Conservation (phyloP, 108 stramenopile species). For the Asterionellopsis glacialis region DNA sequence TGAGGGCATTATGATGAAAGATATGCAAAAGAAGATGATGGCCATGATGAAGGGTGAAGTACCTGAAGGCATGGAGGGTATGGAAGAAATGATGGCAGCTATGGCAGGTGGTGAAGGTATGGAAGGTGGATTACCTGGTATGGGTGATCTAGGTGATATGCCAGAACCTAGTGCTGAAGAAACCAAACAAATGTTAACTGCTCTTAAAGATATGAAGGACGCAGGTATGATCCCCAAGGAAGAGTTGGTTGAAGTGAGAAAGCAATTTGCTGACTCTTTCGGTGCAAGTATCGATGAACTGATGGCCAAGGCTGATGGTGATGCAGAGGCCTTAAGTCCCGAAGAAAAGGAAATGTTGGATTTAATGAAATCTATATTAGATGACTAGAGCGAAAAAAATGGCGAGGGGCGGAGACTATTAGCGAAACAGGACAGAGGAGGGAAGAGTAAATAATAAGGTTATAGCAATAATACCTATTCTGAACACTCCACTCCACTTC, state of each 20-base stretch:
- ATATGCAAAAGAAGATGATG: slow-evolving; percentile 85
- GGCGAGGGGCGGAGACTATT: too few relatives aligned
- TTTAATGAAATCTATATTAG: slow-evolving; percentile 74
- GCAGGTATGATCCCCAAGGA: slow-evolving; percentile 54
- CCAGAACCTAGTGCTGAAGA: slow-evolving; percentile 63
- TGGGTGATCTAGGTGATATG: slow-evolving; percentile 46
- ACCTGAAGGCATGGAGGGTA: slow-evolving; percentile 67
- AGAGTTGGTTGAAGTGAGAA: slow-evolving; percentile 61
- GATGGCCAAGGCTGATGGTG: slow-evolving; percentile 54
- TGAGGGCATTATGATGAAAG: slow-evolving; percentile 81
- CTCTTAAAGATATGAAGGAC: slow-evolving; percentile 71
- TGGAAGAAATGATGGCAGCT: slow-evolving; percentile 81
- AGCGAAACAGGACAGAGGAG: too few relatives aligned
- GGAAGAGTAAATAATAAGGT: too few relatives aligned
- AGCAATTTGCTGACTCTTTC: slow-evolving; percentile 70
- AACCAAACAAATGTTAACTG: slow-evolving; percentile 58
- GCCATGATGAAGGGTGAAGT: slow-evolving; percentile 77
- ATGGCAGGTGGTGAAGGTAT: slow-evolving; percentile 57
- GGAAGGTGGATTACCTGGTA: slow-evolving; percentile 24
- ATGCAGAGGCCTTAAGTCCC: slow-evolving; percentile 35
- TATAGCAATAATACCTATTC: too few relatives aligned
- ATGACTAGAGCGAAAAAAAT: too few relatives aligned
- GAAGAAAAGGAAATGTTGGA: slow-evolving; percentile 71
- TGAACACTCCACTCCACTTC: too few relatives aligned
- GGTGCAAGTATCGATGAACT: slow-evolving; percentile 76